Conservation (phyloP, 495 filamentous ascomycete species). For the Penicillium ucsense region DNA sequence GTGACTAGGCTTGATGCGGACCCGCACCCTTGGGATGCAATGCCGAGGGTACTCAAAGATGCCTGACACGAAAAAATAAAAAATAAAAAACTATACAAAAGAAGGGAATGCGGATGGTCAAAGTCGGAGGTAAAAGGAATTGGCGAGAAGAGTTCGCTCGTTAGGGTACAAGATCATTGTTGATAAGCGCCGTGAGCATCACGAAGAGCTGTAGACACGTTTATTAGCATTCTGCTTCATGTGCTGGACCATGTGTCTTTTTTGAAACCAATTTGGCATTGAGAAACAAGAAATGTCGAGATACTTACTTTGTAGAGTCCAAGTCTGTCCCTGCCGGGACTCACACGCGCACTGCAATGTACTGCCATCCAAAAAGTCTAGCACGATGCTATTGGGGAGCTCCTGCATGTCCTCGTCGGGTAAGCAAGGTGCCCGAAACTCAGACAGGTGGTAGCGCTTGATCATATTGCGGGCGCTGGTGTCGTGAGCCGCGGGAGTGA, state of each 20-base stretch:
- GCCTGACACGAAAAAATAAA: no score
- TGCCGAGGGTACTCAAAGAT: no score
- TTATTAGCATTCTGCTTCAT: conserved; percentile 1
- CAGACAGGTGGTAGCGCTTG: conserved; percentile 71
- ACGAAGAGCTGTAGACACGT: conserved; percentile 11
- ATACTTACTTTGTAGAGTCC: conserved; percentile 55
- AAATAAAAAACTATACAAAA: no score
- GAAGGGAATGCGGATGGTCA: no score
- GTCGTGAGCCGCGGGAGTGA: conserved; percentile 45
- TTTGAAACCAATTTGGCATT: background rate
- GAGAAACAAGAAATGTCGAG: background rate
- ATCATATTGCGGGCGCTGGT: conserved; percentile 43
- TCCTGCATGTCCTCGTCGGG: conserved; percentile 86
- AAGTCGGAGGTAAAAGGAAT: no score
- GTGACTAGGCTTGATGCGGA: no score
- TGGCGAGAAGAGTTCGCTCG: no score
- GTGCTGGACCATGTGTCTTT: no score
- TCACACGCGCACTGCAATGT: conserved; percentile 80
- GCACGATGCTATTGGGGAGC: conserved; percentile 72
- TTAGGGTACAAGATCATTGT: conserved; percentile 4
- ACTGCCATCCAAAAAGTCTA: conserved; percentile 78
- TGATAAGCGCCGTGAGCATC: conserved; percentile 20
- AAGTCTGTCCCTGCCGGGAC: conserved; percentile 60
- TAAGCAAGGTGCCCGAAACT: conserved; percentile 66
- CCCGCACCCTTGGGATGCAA: no score